Conservation (phyloP, 139 green algal genomes). For the Chlamydomonas sphaeroides region DNA sequence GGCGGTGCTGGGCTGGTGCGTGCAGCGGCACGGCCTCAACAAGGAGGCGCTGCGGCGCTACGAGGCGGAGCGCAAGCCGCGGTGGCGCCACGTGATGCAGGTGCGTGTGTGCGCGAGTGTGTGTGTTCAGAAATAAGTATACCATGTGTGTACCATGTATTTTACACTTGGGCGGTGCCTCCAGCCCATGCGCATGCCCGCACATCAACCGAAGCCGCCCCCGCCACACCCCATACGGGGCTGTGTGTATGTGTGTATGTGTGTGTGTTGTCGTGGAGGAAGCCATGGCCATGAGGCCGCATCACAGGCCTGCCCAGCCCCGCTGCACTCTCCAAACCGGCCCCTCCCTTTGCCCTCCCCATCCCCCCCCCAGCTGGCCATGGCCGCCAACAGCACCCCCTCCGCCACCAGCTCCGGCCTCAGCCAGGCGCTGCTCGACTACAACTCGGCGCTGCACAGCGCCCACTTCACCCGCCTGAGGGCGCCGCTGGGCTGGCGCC, state of each 20-base stretch:
- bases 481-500: conserved; percentile 5
- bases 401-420: conserved; percentile 34
- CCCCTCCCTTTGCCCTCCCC: no score
- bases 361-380: conserved; percentile 38
- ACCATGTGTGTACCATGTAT: background rate
- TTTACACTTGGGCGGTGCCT: background rate
- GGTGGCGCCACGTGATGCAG: conserved; percentile 53
- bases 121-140: no score
- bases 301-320: no score
- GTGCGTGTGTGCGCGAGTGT: no score
- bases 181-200: background rate
- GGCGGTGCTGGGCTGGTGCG: conserved; percentile 26
- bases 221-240: no score
- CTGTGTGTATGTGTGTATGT: no score
- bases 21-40: conserved; percentile 41
- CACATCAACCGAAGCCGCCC: no score
- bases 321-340: no score
- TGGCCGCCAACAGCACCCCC: conserved; percentile 37
- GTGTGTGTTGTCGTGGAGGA: no score
- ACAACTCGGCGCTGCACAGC: conserved; percentile 32
- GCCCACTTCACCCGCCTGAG: conserved; percentile 10
- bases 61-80: conserved; percentile 36
- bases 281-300: no score
- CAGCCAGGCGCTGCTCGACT: conserved; percentile 32
- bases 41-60: conserved; percentile 52